Conservation (phyloP, 495 filamentous ascomycete genomes). For the Daldinia caldariorum region DNA sequence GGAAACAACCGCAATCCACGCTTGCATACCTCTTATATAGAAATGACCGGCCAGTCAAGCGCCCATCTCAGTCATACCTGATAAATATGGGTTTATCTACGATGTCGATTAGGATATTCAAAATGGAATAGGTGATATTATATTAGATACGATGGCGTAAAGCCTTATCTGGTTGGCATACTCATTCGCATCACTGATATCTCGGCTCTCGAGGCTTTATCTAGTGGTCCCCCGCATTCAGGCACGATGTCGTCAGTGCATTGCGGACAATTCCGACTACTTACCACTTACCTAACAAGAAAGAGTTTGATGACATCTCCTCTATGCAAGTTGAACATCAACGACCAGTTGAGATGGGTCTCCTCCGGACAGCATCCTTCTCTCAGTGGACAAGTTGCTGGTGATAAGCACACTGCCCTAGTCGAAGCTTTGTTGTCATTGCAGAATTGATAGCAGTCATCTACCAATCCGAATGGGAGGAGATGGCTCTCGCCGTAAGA, state of each 20-base stretch:
- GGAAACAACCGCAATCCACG: constrained; percentile 9
- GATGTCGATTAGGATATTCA: constrained; percentile 2
- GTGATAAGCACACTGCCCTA: constrained; percentile 38
- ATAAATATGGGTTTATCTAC: background rate
- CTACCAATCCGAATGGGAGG: constrained; percentile 30
- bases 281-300: constrained; percentile 46
- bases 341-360: constrained; percentile 36
- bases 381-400: constrained; percentile 30
- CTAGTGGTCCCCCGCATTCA: constrained; percentile 33
- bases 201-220: constrained; percentile 32
- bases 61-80: background rate
- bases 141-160: constrained; percentile 11
- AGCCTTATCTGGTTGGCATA: constrained; percentile 19
- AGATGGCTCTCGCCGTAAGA: constrained; percentile 17
- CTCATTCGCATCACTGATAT: constrained; percentile 15
- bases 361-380: constrained; percentile 9
- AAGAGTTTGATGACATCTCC: constrained; percentile 38
- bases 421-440: constrained; percentile 31
- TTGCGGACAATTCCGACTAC: constrained; percentile 29
- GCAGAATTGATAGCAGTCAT: constrained; percentile 34
- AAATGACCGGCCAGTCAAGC: constrained; percentile 2
- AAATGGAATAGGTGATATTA: constrained; percentile 5
- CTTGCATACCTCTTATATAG: constrained; percentile 22
- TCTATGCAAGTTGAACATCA: constrained; percentile 42
- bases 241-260: constrained; percentile 33